Conservation (phyloP, 2,329 filamentous ascomycete species). For the Xylariaceae sp. region DNA sequence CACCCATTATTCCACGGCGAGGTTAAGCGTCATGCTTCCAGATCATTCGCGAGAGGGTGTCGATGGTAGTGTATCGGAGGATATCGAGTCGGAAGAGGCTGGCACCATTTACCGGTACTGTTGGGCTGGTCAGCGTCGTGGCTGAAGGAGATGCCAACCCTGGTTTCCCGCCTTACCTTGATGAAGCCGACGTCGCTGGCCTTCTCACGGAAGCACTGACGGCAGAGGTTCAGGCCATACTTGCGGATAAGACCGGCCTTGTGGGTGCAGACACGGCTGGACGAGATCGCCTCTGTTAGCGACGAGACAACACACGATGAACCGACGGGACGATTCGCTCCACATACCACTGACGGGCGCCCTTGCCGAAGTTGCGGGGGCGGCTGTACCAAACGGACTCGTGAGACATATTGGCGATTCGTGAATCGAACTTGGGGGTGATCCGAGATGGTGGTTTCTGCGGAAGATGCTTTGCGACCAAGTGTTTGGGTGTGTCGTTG, state of each 20-base stretch:
- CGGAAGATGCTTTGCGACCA: slow-evolving; percentile 12
- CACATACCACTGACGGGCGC: slow-evolving; percentile 82
- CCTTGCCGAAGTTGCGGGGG: slow-evolving; percentile 96
- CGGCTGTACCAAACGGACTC: slow-evolving; percentile 99
- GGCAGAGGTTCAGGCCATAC: slow-evolving; percentile 90
- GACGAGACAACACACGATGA: neutral
- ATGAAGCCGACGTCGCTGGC: neutral
- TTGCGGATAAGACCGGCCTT: slow-evolving; percentile 99
- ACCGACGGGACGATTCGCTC: neutral
- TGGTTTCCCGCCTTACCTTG: neutral
- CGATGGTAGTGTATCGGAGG: slow-evolving; percentile 12
- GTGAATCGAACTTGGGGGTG: slow-evolving; percentile 6
- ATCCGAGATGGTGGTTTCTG: slow-evolving; percentile 10
- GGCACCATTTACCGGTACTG: slow-evolving; percentile 17
- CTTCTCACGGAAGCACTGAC: slow-evolving; percentile 55
- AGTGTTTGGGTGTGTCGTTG: slow-evolving; percentile 4
- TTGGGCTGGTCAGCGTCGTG: slow-evolving; percentile 1
- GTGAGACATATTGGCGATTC: slow-evolving; percentile 54
- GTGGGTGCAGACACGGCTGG: slow-evolving; percentile 74
- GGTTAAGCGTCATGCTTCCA: slow-evolving; percentile 11
- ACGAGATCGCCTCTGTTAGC: slow-evolving; percentile 2
- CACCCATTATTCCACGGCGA: slow-evolving; percentile 1
- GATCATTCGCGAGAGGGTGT: slow-evolving; percentile 15
- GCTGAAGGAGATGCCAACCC: neutral
- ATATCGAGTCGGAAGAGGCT: slow-evolving; percentile 8